These are phyloP conservation scores for Globisporangium irregulare DNA, from an alignment of 352 stramenopile genomes.

Conservation along the genomic window DNA sequence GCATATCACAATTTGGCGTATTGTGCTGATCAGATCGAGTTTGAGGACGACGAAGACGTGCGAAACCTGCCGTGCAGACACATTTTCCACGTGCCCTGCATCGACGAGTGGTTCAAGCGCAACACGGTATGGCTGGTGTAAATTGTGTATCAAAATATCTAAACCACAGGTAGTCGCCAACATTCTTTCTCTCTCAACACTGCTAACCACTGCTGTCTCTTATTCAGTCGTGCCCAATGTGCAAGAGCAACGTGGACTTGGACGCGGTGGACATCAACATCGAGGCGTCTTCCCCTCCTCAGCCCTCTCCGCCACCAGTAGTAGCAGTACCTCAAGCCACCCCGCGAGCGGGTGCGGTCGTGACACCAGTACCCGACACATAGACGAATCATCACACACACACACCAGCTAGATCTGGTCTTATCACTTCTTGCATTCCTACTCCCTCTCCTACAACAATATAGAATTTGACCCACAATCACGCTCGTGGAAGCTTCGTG, in stretches of 20 bases:
- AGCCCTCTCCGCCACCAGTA: not conserved
- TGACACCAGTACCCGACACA: constrained; percentile 28
- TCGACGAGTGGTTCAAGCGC: constrained; percentile 85
- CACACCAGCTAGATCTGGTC: no score
- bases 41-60: constrained; percentile 72
- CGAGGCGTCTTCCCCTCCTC: constrained; percentile 15
- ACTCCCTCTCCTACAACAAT: no score
- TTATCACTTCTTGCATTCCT: no score
- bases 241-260: constrained; percentile 74
- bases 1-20: not conserved
- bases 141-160: no score
- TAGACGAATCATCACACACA: not conserved
- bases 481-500: no score
- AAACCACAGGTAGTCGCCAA: no score
- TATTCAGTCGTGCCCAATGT: constrained; percentile 73
- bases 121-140: constrained; percentile 41
- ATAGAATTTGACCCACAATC: no score
- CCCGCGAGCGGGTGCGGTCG: constrained; percentile 31
- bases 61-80: constrained; percentile 83
- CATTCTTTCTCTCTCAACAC: no score
- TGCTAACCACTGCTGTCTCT: not conserved
- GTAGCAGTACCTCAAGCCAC: not conserved
- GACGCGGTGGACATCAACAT: constrained; percentile 45
- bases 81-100: constrained; percentile 88
- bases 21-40: constrained; percentile 45